Evolutionary conservation across 257 asterid species (phyloP).

Genomic region (Sherardia arvensis): DNA sequence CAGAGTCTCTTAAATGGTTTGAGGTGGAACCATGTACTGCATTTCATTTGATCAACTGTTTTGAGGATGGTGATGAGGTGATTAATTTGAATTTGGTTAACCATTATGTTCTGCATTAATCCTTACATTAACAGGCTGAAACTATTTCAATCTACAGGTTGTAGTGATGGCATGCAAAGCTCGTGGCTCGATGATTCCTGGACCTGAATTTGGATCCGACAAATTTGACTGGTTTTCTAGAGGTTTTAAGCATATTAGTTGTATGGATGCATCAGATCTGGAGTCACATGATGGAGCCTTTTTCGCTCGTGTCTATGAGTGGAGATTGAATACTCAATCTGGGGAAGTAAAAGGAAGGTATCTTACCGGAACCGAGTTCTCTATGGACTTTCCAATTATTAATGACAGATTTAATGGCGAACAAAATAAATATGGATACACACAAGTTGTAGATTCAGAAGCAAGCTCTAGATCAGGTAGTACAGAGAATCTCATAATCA

Average conservation of each 20-base stretch:
- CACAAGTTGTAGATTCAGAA: conserved; percentile 28
- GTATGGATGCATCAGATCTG: conserved; percentile 6
- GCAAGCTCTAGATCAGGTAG: conserved; percentile 50
- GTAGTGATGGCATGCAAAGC: conserved; percentile 51
- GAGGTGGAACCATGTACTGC: conserved; percentile 45
- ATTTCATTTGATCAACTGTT: conserved; percentile 64
- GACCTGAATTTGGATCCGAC: conserved; percentile 50
- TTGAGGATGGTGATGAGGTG: conserved; percentile 56
- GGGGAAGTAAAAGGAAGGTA: conserved; percentile 42
- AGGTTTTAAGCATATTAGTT: conserved; percentile 24
- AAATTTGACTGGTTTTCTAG: conserved; percentile 47
- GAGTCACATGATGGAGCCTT: conserved; percentile 19
- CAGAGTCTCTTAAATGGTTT: conserved; percentile 58
- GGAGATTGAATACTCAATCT: conserved; percentile 49
- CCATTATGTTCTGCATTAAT: neutral
- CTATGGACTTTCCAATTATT: conserved; percentile 61
- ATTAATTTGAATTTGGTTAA: neutral
- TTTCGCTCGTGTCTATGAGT: conserved; percentile 40
- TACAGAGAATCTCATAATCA: neutral
- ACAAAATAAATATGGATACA: conserved; percentile 38
- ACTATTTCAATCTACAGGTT: conserved; percentile 22
- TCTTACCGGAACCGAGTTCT: conserved; percentile 35
- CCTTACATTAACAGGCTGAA: neutral
- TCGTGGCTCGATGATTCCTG: conserved; percentile 44
- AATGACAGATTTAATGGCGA: conserved; percentile 35